phyloP scores from a whole-genome alignment of 805 yeast species.

The Lipomyces yamanashiensis region DNA sequence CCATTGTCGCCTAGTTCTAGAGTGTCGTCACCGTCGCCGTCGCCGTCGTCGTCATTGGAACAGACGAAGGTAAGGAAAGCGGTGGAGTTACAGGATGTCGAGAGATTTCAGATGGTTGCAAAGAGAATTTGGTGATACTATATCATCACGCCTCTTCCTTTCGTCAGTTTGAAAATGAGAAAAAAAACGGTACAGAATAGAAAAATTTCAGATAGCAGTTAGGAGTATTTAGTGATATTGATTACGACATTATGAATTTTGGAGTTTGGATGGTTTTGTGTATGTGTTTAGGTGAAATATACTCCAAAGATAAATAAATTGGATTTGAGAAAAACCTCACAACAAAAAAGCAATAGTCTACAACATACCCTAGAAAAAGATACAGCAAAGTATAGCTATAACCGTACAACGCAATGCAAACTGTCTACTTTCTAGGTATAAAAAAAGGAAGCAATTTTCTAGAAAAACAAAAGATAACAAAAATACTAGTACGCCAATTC shows the following conservation, averaged over 20 bases:
- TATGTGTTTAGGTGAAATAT: too few species aligned
- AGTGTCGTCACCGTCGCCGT: not conserved
- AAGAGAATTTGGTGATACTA: constrained; percentile 38
- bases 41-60: not conserved
- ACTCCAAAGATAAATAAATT: not conserved
- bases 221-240: constrained; percentile 38
- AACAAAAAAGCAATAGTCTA: too few species aligned
- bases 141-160: too few species aligned
- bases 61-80: constrained; percentile 22
- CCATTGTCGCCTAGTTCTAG: not conserved
- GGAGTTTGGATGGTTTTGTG: not conserved
- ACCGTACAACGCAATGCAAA: not conserved
- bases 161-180: too few species aligned
- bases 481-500: too few species aligned
- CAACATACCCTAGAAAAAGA: too few species aligned
- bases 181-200: constrained; percentile 58
- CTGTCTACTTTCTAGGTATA: not conserved
- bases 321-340: too few species aligned
- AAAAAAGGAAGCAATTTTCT: not conserved
- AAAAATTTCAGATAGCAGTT: constrained; percentile 74
- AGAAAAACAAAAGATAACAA: too few species aligned
- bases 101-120: constrained; percentile 74
- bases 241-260: not conserved
- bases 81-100: constrained; percentile 54
- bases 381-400: not conserved